Base-by-base conservation (phyloP, 2,329 filamentous ascomycete genomes). In the Chalaropsis ovoidea region DNA sequence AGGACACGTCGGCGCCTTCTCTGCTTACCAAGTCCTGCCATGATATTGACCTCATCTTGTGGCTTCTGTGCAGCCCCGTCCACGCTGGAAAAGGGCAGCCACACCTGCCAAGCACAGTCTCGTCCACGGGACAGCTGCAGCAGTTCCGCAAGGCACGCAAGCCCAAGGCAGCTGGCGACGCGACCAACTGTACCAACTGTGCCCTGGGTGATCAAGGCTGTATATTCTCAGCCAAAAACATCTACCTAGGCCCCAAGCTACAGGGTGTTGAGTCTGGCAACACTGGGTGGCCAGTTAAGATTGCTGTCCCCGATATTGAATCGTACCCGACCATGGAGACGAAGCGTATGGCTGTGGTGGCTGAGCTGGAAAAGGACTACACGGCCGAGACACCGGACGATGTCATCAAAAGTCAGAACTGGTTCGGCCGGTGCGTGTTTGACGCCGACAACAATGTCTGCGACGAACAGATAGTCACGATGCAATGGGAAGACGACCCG, bases 361-460 rank as follows among this genome's bases (percentile, higher is more conserved):
- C 72, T 63, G 74, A 77, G 60, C 74, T 82, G 13, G 74, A 76
- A 22, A 79, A 83, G 63, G 81, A 85, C 71, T 85, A 86, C 67
- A 80, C 15, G 72, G 35, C 19, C 27, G 52, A 42, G 17, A 47
- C 42, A n/a, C 77, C 81, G 3, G 74, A 77, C 64, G 72, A 75
- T 1, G 76, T 79, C n/a, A 73, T 81, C 1, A 77, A 78, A 2
- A 76, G 77, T 4, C 77, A 80, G 10, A 86, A 86, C 69, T 88
- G 91, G 90, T 97, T 91, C 72, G 94, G 94, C 0, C 85, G 93
- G n/a, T 99, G 94, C 72, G 94, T 97, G 1, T 97, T 86, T 76
- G 94, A 96, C 73, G 80, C 86, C 3, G 91, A 95, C 76, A 99
- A 97, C 75, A 86, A 95, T 71, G 94, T 97, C 52, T 90, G 86